Base-by-base conservation (phyloP, 2,329 filamentous ascomycete species). In the Arachnomyces sp. region DNA sequence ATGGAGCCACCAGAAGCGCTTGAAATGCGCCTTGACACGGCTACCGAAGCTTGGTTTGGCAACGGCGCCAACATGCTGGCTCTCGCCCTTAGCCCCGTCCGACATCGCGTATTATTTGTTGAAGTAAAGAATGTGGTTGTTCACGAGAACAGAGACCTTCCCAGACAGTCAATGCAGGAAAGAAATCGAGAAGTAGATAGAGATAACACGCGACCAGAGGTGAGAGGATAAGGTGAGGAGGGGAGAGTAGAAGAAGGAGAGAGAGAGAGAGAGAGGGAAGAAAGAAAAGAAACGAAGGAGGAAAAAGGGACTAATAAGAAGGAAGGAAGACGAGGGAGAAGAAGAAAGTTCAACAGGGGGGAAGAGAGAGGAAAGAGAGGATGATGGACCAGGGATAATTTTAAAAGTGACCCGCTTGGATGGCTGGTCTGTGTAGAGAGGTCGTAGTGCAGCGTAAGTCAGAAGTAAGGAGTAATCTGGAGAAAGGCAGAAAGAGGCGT, bases 1-100 rank as follows among this genome's bases (percentile, higher is more conserved):
- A 51, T 74, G 62, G 28, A 67, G 42, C 74, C 73, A 77, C 74
- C 74, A 77, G 49, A 64, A 76, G 40, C 61, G 61, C 55, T 60
- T 65, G 39, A 51, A 63, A 41, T 66, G 58, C 7, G 57, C 51
- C 5, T 41, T 49, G 4, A 60, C 31, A 7, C 57, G 51, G 11
- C 53, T 18, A 4, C 52, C 47, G 33, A 57, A 57, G 29, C 51
- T 49, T 17, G 39, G 52, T 38, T 53, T 59, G 4, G 47, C 13
- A 7, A 36, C 35, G 15, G 43, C 38, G 14, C 20, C 18, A 15
- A 7, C 30, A 25, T 20, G 14, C 4, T 25, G 11, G 6, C 12
- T 34, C 18, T 46, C 34, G 17, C 41, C 7, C 1, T 38, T 30
- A 8, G 44, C 31, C 25, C 35, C 37, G 18, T 43, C 41, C 11